A percentile compares a stretch with the other conserved stretches of the same genome.
phyloP scores from a whole-genome alignment of 108 stramenopile species.

The Fragilaria radians region DNA sequence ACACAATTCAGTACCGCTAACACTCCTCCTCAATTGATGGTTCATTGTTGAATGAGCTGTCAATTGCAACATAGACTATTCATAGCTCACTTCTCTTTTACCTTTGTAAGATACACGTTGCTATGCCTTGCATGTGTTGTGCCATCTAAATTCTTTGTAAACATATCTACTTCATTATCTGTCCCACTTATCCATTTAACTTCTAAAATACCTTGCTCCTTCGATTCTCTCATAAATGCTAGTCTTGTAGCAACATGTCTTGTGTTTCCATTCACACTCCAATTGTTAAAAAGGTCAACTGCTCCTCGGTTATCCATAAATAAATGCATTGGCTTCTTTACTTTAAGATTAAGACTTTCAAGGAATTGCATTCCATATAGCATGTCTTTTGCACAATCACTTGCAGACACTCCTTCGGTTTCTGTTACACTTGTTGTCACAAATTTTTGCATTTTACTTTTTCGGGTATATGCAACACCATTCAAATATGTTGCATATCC shows the following conservation, averaged over 20 bases:
- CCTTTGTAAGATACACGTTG: not conserved
- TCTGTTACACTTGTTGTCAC: conserved; percentile 30
- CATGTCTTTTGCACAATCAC: conserved; percentile 30
- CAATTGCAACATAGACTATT: too few species aligned
- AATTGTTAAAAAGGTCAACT: conserved; percentile 28
- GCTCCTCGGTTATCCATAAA: too few species aligned
- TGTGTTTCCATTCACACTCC: conserved; percentile 31
- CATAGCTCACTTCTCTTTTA: not conserved
- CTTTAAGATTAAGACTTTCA: conserved; percentile 17
- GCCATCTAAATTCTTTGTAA: conserved; percentile 1
- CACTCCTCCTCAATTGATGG: too few species aligned
- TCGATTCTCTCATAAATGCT: conserved; percentile 22
- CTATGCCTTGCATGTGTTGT: not conserved
- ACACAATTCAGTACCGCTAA: too few species aligned
- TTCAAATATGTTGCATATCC: not conserved
- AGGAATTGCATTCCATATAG: conserved; percentile 10
- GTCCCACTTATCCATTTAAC: not conserved
- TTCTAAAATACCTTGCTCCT: conserved; percentile 17
- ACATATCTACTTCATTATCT: not conserved
- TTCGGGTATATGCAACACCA: conserved; percentile 9
- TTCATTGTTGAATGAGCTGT: too few species aligned
- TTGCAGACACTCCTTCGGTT: conserved; percentile 27
- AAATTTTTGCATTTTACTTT: conserved; percentile 22
- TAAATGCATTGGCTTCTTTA: conserved; percentile 32
- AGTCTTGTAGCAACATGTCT: conserved; percentile 23